Conservation (phyloP, 345 rosid genomes). For the Gossypium ekmanianum region DNA sequence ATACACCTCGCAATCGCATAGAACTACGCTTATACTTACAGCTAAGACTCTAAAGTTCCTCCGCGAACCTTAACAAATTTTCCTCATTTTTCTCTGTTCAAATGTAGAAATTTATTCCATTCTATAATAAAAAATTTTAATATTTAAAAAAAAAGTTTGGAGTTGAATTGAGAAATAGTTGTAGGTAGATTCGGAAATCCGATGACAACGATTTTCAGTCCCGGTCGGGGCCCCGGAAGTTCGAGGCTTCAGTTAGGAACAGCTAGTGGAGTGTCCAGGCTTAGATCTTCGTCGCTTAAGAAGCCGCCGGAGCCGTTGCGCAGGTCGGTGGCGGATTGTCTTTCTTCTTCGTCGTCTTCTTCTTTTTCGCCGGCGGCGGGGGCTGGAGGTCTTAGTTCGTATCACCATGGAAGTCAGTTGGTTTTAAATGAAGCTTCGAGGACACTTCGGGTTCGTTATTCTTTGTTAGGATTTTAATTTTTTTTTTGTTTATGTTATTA, state of each 20-base stretch:
- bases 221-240: conserved; percentile 69
- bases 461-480: not conserved
- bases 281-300: conserved; percentile 78
- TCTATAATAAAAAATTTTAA: not conserved
- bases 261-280: conserved; percentile 52
- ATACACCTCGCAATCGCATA: conserved; percentile 9
- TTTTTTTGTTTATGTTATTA: conserved; percentile 19
- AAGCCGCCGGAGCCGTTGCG: conserved; percentile 98
- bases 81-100: conserved; percentile 16
- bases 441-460: conserved; percentile 75
- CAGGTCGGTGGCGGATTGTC: conserved; percentile 86
- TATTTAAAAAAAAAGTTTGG: no score
- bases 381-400: conserved; percentile 32
- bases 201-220: conserved; percentile 55
- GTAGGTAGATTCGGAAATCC: conserved; percentile 12
- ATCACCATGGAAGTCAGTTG: conserved; percentile 51
- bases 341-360: conserved; percentile 48
- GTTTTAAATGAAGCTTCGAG: conserved; percentile 80
- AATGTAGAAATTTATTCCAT: conserved; percentile 21
- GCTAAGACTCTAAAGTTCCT: conserved; percentile 19
- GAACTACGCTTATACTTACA: conserved; percentile 31
- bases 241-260: conserved; percentile 47
- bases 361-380: not conserved
- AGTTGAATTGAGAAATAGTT: not conserved
- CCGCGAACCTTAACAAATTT: conserved; percentile 9